Conservation (phyloP, 176 grass and related monocot species). For the Zea mays region DNA sequence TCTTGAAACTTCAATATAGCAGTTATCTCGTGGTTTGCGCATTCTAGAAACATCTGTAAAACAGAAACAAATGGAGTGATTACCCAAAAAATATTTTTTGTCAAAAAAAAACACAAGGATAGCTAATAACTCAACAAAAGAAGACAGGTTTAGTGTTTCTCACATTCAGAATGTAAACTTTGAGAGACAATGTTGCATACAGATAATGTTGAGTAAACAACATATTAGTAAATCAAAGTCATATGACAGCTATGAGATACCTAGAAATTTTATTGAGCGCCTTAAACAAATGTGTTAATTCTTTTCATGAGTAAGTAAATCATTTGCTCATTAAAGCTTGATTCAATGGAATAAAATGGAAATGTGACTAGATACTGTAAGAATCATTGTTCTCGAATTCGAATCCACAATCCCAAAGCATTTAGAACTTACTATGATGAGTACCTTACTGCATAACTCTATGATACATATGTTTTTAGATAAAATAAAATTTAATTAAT, state of each 20-base stretch:
- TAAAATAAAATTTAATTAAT: neutral
- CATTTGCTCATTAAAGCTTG: neutral
- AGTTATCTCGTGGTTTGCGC: slow-evolving; percentile 72
- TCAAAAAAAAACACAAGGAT: neutral
- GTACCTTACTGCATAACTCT: neutral
- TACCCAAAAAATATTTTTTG: slow-evolving; percentile 2
- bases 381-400: neutral
- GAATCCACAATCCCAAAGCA: neutral
- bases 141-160: neutral
- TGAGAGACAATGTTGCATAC: neutral
- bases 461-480: neutral
- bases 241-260: neutral
- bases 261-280: slow-evolving; percentile 10
- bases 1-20: slow-evolving; percentile 83
- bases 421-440: neutral
- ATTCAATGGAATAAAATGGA: slow-evolving; percentile 13
- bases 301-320: slow-evolving; percentile 11
- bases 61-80: slow-evolving; percentile 21
- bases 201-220: slow-evolving; percentile 3
- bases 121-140: slow-evolving; percentile 3
- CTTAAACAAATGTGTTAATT: neutral
- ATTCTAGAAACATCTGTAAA: slow-evolving; percentile 71
- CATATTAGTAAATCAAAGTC: slow-evolving; percentile 9
- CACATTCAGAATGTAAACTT: slow-evolving; percentile 11
- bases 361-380: neutral